Evolutionary conservation across 768 basidiomycete genomes (phyloP).

Genomic region (Tylopilus sp.): DNA sequence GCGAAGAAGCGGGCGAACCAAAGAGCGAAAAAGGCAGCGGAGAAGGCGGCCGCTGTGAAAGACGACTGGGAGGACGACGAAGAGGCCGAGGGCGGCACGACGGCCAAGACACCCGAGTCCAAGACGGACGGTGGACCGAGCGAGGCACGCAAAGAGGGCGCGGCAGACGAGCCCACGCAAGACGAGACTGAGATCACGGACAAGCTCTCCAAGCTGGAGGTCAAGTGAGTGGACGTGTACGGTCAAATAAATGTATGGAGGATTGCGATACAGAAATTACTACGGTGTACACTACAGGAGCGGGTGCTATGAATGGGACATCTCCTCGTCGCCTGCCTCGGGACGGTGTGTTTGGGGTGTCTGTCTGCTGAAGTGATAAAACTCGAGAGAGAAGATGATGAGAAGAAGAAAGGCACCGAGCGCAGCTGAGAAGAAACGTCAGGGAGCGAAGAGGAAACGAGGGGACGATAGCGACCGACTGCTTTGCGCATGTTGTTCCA

Average conservation of each 20-base stretch:
- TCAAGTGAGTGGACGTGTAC: constrained; percentile 38
- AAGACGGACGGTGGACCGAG: constrained; percentile 6
- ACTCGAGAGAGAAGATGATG: constrained; percentile 68
- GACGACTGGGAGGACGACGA: constrained; percentile 81
- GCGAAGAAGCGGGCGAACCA: constrained; percentile 80
- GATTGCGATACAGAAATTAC: constrained; percentile 3
- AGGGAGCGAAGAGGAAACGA: neutral
- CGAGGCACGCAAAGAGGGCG: neutral
- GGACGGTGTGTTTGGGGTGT: neutral
- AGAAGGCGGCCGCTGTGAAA: constrained; percentile 54
- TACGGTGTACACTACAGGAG: constrained; percentile 13
- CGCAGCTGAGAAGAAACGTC: constrained; percentile 43
- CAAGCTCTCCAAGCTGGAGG: constrained; percentile 55
- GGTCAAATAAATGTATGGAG: neutral
- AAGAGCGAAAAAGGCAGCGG: constrained; percentile 61
- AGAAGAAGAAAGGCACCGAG: constrained; percentile 64
- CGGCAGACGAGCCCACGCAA: constrained; percentile 6
- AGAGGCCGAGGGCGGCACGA: constrained; percentile 34
- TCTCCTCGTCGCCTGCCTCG: constrained; percentile 8
- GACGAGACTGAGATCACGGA: constrained; percentile 39
- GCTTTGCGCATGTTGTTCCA: constrained; percentile 88
- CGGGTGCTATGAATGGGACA: constrained; percentile 14
- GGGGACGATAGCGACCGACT: constrained; percentile 51
- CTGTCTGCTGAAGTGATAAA: constrained; percentile 44
- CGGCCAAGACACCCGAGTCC: constrained; percentile 22